phyloP scores from a whole-genome alignment of 805 yeast genomes.

The Starmerella khaoyaiensis region DNA sequence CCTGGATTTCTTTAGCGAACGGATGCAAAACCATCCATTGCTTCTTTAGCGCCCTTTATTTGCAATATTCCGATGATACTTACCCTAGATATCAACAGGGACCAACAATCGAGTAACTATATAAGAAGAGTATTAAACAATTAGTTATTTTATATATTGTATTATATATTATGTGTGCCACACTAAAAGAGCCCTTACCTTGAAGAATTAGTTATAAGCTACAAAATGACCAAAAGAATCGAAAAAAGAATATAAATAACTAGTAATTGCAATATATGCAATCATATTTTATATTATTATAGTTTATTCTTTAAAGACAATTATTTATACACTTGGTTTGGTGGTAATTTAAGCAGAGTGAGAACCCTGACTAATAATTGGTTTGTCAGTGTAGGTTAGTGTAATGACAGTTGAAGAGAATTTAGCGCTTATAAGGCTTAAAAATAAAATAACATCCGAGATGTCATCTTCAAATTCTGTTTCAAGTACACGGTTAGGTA shows the following conservation, averaged over 20 bases:
- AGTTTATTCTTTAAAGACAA: no score
- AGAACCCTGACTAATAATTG: no score
- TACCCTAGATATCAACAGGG: not conserved
- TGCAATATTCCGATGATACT: not conserved
- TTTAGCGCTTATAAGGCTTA: slow-evolving; percentile 11
- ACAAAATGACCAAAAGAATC: no score
- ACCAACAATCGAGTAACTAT: not conserved
- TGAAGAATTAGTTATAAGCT: no score
- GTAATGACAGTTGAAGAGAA: slow-evolving; percentile 18
- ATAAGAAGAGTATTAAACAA: not conserved
- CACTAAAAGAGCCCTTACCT: no score
- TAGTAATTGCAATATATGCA: no score
- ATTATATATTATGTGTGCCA: no score
- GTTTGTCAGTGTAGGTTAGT: no score
- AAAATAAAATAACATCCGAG: slow-evolving; percentile 8
- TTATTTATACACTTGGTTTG: no score
- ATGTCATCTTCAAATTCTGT: slow-evolving; percentile 7
- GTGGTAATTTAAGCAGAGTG: no score
- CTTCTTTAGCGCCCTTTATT: not conserved
- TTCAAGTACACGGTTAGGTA: slow-evolving; percentile 3
- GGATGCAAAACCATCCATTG: slow-evolving; percentile 12
- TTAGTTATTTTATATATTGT: not conserved
- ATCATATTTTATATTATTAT: no score
- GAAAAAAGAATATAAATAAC: no score
- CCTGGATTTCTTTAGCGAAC: slow-evolving; percentile 16